Percentiles rank a stretch among this genome's conserved stretches.
These are phyloP conservation scores for Chlamydomonas sp. DNA, from an alignment of 139 green algal genomes.

Conservation along the genomic window DNA sequence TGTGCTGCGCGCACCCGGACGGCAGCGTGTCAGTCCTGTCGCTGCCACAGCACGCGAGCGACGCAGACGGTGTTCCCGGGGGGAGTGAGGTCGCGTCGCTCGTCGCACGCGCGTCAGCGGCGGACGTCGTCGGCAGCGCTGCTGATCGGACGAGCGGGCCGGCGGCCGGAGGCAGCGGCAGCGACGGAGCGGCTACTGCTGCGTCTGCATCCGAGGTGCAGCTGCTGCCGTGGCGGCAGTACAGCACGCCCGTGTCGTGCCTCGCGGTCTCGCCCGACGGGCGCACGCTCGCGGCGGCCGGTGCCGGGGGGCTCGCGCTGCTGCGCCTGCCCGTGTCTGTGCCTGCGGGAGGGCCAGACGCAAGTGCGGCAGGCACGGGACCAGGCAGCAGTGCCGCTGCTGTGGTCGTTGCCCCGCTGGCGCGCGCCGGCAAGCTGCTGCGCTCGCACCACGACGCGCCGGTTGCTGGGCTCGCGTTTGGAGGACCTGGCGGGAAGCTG, in stretches of 20 bases:
- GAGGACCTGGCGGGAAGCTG: conserved; percentile 16
- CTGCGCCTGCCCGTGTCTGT: conserved; percentile 21
- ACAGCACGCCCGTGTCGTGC: conserved; percentile 32
- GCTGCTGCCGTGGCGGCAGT: conserved; percentile 16
- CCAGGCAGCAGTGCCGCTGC: background rate
- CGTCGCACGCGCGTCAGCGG: background rate
- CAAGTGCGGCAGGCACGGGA: background rate
- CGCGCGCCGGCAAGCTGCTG: conserved; percentile 9
- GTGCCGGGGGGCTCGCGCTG: conserved; percentile 48
- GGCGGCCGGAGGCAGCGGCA: too few relatives aligned
- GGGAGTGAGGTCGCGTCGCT: background rate
- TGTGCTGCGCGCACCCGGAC: background rate
- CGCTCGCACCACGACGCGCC: conserved; percentile 3
- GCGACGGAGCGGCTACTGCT: background rate
- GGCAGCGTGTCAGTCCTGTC: background rate
- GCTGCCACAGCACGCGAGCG: background rate
- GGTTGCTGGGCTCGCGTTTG: conserved; percentile 22
- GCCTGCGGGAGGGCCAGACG: background rate
- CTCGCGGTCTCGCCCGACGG: conserved; percentile 58
- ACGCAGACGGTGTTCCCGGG: background rate
- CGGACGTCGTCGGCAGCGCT: too few relatives aligned
- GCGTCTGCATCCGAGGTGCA: background rate
- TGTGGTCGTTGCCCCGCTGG: too few relatives aligned
- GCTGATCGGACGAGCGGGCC: too few relatives aligned
- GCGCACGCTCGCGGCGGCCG: conserved; percentile 45